phyloP scores from a whole-genome alignment of 2,329 filamentous ascomycete species.

The Xylaria polymorpha region DNA sequence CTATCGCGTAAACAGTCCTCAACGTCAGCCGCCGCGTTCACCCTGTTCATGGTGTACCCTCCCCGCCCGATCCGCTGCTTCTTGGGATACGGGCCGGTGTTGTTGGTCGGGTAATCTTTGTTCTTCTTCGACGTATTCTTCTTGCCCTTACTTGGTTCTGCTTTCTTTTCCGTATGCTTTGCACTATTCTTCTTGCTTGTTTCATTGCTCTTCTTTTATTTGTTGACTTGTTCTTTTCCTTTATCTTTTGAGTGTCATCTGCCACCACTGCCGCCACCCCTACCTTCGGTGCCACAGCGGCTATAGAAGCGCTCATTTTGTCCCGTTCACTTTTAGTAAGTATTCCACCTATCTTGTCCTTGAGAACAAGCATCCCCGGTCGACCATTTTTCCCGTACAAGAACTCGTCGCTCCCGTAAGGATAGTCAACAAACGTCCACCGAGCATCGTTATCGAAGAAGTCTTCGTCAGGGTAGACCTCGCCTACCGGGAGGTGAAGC shows the following conservation, averaged over 20 bases:
- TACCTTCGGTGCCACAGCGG: no score
- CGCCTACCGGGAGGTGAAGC: background rate
- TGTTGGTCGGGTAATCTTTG: background rate
- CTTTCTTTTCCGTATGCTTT: background rate
- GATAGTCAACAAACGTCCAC: conserved; percentile 26
- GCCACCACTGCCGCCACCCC: background rate
- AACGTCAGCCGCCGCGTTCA: conserved; percentile 27
- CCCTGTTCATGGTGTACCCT: conserved; percentile 13
- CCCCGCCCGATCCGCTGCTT: background rate
- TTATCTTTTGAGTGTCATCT: background rate
- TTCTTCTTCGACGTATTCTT: background rate
- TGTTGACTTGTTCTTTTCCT: background rate
- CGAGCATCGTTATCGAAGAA: conserved; percentile 28
- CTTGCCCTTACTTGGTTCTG: background rate
- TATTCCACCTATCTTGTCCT: conserved; percentile 6
- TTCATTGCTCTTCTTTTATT: background rate
- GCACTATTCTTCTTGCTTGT: background rate
- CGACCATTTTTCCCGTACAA: conserved; percentile 14
- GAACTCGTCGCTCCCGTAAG: conserved; percentile 22
- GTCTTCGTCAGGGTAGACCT: background rate
- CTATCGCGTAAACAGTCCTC: conserved; percentile 23
- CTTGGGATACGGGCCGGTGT: background rate
- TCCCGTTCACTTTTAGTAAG: background rate
- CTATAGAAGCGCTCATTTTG: background rate
- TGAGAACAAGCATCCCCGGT: conserved; percentile 20